Percentiles rank a stretch among this genome's conserved stretches.
Evolutionary conservation across 2,329 filamentous ascomycete genomes (phyloP).

Genomic region (Apiospora phragmitis): DNA sequence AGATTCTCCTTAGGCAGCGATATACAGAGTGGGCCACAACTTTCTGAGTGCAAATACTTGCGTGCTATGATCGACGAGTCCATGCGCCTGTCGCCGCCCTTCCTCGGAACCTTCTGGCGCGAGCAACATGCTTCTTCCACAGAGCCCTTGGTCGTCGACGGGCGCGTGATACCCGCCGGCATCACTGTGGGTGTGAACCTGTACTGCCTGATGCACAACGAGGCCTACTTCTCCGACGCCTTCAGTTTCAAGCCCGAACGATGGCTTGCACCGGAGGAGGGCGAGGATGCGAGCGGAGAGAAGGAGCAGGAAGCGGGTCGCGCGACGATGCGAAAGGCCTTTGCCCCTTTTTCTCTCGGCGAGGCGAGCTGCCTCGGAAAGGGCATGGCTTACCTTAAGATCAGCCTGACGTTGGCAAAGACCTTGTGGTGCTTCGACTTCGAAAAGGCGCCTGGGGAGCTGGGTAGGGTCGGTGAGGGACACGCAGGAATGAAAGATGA

Average conservation of each 20-base stretch:
- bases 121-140: background rate
- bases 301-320: background rate
- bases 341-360: constrained; percentile 39
- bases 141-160: background rate
- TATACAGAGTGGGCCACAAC: background rate
- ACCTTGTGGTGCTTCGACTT: background rate
- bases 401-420: constrained; percentile 10
- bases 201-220: constrained; percentile 13
- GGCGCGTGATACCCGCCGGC: constrained; percentile 14
- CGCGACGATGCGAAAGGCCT: constrained; percentile 24
- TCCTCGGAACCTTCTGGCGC: constrained; percentile 13
- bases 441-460: background rate
- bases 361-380: constrained; percentile 41
- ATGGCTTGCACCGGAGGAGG: constrained; percentile 11
- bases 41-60: constrained; percentile 13
- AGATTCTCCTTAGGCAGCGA: background rate
- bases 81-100: constrained; percentile 15
- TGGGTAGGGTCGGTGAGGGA: background rate
- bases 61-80: constrained; percentile 17
- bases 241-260: constrained; percentile 16
- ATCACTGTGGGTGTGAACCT: constrained; percentile 14
- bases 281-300: background rate
- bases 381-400: constrained; percentile 24
- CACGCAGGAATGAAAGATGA: background rate
- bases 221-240: constrained; percentile 14